Base-by-base conservation (phyloP, 73 alveolate species). In the Paramecium tetraurelia region DNA sequence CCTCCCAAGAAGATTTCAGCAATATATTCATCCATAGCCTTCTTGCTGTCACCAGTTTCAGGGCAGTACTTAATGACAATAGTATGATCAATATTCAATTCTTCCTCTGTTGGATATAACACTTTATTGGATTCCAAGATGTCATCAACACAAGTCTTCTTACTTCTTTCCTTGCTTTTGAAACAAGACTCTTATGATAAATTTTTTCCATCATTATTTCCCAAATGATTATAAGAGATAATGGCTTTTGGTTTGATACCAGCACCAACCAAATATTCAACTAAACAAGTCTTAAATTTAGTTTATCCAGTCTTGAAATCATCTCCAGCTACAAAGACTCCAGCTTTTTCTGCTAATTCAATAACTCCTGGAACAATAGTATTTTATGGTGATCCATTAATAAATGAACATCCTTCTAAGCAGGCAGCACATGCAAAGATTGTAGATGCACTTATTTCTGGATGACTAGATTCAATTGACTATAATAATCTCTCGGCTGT, bases 11-110 rank as follows among this genome's bases (percentile, higher is more conserved):
- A 96, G 83, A 98, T 98, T 38, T 96, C 95, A 58, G 98, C 93
- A 38, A 96, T 94, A 95, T 96, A 98, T 93, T 98, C 99, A 92
- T 97, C 99, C 80, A 98, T 92, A 92, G 99, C 99, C 86, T 98
- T 93, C 96, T 98, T 98, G 38, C 97, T 92, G 93, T 97, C 99
- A 36, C 99, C 99, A 2, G 97, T 98, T 85, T 95, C 92, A 22
- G 99, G 99, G 29, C 95, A 95, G 85, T 98, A 97, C 95, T 96
- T 98, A 87, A 98, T 97, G 16, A 98, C 98, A 9, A 98, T 99
- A 48, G 92, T 94, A 94, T 98, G 99, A 92, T 98, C 99, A 1
- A 97, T 97, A 69, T 92, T 93, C 63, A 96, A 96, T 21, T 95
- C 95, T 27, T 93, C 97, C 44, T 93, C 94, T 33, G 63, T 76